Base-by-base conservation (phyloP, 78 protist species). In the Dictyostelium purpureum region DNA sequence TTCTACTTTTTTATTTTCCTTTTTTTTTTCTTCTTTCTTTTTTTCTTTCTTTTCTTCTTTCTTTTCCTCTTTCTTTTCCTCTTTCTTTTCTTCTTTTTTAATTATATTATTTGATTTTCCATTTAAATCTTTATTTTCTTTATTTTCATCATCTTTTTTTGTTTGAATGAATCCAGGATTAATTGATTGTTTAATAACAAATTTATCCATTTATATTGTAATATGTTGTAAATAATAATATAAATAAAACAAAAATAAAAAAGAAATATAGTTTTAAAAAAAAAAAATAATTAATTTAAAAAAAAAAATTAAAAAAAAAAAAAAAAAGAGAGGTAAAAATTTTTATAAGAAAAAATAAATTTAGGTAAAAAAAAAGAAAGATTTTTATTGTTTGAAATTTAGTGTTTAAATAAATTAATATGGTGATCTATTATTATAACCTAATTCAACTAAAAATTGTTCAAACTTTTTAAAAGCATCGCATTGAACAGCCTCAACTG, bases 391-490 rank as follows among this genome's bases (percentile, higher is more conserved):
- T 3, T 47, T 47, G 7, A 47, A 3, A 47, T 47, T 47, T 47
- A 14, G 10, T 19, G 24, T 2, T 56, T 59, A n/a, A 11, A n/a
- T n/a, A 11, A 26, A 28, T 28, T 59, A 59, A 59, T 59, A 59
- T 14, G 14, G 28, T 14, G 7, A 10, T 59, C 69, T 59, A 26
- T 9, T 35, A 38, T 38, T 28, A 69, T n/a, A 69, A 42, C 76
- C 76, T 12, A 69, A 40, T 10, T 42, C 52, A 9, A 14, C 11
- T 38, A 69, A n/a, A 9, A 69, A 69, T 2, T 19, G 35, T 38
- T 69, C 35, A 24, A 85, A 85, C 33, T 73, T 71, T 26, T 59
- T 56, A 45, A 33, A 85, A 11, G 69, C 92, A 37, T 73, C 51
- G 4, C 82, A 71, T 1, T 85, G n/a, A 2, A 42, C 45, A 11